Conservation (phyloP, 2,329 filamentous ascomycete genomes). For the Rutstroemia sp. region DNA sequence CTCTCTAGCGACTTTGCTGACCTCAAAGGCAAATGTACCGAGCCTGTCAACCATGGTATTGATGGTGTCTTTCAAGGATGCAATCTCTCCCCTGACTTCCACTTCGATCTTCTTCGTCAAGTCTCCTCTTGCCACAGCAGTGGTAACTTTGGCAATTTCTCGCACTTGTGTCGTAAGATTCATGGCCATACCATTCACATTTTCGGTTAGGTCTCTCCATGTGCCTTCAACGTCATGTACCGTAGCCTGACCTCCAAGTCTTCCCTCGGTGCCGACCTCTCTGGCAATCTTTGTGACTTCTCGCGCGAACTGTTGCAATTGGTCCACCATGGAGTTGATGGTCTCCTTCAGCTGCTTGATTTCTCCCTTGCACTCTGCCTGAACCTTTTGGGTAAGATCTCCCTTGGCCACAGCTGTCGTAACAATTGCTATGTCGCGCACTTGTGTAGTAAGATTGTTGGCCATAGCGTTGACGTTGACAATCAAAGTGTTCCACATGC, state of each 20-base stretch:
- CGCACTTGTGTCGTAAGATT: constrained; percentile 96
- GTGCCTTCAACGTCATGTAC: constrained; percentile 96
- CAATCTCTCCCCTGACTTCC: constrained; percentile 87
- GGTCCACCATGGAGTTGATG: constrained; percentile 99
- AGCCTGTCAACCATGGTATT: constrained; percentile 98
- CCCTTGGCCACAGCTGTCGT: constrained; percentile 69
- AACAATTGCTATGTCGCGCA: constrained; percentile 88
- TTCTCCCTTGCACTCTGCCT: constrained; percentile 85
- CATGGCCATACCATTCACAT: constrained; percentile 98
- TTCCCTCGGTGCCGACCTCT: constrained; percentile 93
- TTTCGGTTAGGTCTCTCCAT: constrained; percentile 91
- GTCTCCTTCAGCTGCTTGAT: constrained; percentile 94
- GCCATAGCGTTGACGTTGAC: constrained; percentile 86
- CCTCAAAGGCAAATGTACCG: constrained; percentile 91
- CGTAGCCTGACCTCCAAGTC: constrained; percentile 88
- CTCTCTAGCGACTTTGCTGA: constrained; percentile 90
- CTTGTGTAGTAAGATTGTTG: constrained; percentile 78
- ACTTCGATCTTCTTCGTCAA: constrained; percentile 94
- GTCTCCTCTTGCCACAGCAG: constrained; percentile 88
- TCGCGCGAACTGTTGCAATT: constrained; percentile 90
- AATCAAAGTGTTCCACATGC: constrained; percentile 83
- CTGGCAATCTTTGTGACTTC: constrained; percentile 95
- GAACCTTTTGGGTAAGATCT: constrained; percentile 93
- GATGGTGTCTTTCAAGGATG: constrained; percentile 94
- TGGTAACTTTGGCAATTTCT: constrained; percentile 95